Evolutionary conservation across 140 eudicot species (phyloP).

Genomic region (Ambrosia hybrid): DNA sequence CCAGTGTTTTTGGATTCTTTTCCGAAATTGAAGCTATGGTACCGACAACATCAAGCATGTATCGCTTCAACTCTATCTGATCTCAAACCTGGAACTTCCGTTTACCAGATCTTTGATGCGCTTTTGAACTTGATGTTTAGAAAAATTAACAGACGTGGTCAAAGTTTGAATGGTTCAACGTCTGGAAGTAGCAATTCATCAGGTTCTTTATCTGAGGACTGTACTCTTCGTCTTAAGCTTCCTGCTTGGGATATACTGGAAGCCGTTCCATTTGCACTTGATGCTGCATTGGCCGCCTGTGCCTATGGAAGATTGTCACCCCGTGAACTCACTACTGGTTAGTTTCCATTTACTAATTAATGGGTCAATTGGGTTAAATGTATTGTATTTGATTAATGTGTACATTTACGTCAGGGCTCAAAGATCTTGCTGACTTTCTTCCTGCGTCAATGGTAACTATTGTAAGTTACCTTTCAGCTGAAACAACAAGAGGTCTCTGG

Average conservation of each 20-base stretch:
- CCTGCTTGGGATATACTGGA: constrained; percentile 99
- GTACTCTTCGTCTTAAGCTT: constrained; percentile 47
- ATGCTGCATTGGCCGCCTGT: constrained; percentile 89
- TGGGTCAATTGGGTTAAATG: too few relatives aligned
- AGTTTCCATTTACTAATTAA: too few relatives aligned
- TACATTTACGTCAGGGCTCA: constrained; percentile 60
- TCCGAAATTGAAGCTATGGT: constrained; percentile 83
- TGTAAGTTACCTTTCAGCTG: constrained; percentile 93
- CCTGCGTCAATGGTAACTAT: constrained; percentile 96
- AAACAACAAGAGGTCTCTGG: constrained; percentile 95
- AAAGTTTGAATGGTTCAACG: constrained; percentile 38
- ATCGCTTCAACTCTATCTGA: constrained; percentile 82
- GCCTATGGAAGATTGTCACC: constrained; percentile 87
- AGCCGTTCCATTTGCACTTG: constrained; percentile 96
- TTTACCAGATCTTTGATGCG: constrained; percentile 78
- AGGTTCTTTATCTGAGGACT: constrained; percentile 60
- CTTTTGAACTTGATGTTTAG: constrained; percentile 76
- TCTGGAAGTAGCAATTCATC: constrained; percentile 86
- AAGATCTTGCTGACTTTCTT: constrained; percentile 89
- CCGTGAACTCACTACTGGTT: constrained; percentile 95
- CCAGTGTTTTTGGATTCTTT: constrained; percentile 82
- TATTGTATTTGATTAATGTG: neutral
- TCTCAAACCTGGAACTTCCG: constrained; percentile 82
- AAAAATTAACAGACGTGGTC: constrained; percentile 61
- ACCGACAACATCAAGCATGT: constrained; percentile 85